Conservation (phyloP, 768 basidiomycete species). For the Lepiota venenata region DNA sequence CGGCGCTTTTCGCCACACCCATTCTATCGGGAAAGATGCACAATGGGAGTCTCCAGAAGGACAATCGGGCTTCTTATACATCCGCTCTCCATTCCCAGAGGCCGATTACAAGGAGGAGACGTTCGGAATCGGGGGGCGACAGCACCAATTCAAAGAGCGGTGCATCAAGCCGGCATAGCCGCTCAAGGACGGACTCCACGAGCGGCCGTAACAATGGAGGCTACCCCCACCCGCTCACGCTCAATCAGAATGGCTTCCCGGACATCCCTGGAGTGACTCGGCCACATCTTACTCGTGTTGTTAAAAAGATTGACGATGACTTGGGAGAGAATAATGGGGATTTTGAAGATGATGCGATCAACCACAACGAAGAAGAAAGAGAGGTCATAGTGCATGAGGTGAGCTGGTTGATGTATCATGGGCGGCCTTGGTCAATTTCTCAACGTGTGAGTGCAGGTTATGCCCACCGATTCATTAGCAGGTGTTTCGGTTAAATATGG, state of each 20-base stretch:
- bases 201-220: slow-evolving; percentile 5
- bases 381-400: slow-evolving; percentile 64
- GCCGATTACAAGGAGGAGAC: slow-evolving; percentile 20
- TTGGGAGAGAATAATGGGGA: slow-evolving; percentile 15
- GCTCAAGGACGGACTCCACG: slow-evolving; percentile 23
- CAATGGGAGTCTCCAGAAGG: slow-evolving; percentile 7
- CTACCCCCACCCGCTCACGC: slow-evolving; percentile 15
- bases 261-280: slow-evolving; percentile 32
- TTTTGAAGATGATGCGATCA: slow-evolving; percentile 13
- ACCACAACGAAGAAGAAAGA: slow-evolving; percentile 33
- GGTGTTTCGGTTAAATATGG: slow-evolving; percentile 90
- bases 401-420: slow-evolving; percentile 15
- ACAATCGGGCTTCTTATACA: slow-evolving; percentile 20
- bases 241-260: slow-evolving; percentile 26
- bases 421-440: slow-evolving; percentile 1
- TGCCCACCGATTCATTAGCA: slow-evolving; percentile 73
- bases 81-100: slow-evolving; percentile 26
- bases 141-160: background rate
- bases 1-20: background rate
- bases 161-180: slow-evolving; percentile 14
- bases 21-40: slow-evolving; percentile 5
- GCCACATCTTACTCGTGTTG: slow-evolving; percentile 36
- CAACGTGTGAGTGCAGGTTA: slow-evolving; percentile 43
- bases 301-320: slow-evolving; percentile 28
- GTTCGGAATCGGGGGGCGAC: slow-evolving; percentile 18